phyloP scores from a whole-genome alignment of 2,329 filamentous ascomycete species.

The Leptographium flavum region DNA sequence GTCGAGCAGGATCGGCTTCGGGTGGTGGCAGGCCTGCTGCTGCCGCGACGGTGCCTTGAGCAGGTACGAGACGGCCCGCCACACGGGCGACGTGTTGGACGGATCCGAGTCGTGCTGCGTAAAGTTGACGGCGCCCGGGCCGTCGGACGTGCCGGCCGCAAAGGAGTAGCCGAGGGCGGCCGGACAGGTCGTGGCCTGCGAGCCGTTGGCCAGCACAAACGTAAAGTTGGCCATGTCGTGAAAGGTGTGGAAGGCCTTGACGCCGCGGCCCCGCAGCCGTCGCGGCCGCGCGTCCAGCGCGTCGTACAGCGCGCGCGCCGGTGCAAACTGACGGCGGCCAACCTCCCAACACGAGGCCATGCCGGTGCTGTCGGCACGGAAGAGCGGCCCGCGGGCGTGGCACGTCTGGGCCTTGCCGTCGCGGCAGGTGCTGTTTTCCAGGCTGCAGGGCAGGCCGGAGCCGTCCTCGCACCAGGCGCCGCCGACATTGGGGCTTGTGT shows the following conservation, averaged over 20 bases:
- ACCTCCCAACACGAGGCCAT: constrained; percentile 66
- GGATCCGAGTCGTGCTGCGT: constrained; percentile 73
- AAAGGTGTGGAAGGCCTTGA: constrained; percentile 70
- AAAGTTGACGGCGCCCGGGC: constrained; percentile 80
- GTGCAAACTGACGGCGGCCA: constrained; percentile 54
- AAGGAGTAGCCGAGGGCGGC: constrained; percentile 82
- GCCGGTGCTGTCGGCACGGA: constrained; percentile 51
- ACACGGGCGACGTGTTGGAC: constrained; percentile 52
- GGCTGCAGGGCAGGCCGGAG: constrained; percentile 51
- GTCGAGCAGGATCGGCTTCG: constrained; percentile 78
- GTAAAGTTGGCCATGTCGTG: constrained; percentile 61
- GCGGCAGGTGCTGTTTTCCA: constrained; percentile 66
- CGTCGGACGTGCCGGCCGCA: constrained; percentile 78
- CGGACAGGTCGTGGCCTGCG: constrained; percentile 59
- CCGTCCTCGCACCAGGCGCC: constrained; percentile 82
- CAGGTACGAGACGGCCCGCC: constrained; percentile 59
- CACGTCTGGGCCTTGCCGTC: constrained; percentile 52
- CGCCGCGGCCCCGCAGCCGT: constrained; percentile 45
- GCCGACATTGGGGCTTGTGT: constrained; percentile 72
- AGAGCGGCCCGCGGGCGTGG: constrained; percentile 56
- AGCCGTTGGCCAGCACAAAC: constrained; percentile 60
- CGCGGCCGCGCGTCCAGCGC: constrained; percentile 30
- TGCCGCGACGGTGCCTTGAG: constrained; percentile 55
- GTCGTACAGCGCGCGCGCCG: constrained; percentile 28
- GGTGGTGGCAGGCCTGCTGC: constrained; percentile 62